These are phyloP conservation scores for Naganishia randhawae DNA, from an alignment of 768 basidiomycete species.

Conservation along the genomic window DNA sequence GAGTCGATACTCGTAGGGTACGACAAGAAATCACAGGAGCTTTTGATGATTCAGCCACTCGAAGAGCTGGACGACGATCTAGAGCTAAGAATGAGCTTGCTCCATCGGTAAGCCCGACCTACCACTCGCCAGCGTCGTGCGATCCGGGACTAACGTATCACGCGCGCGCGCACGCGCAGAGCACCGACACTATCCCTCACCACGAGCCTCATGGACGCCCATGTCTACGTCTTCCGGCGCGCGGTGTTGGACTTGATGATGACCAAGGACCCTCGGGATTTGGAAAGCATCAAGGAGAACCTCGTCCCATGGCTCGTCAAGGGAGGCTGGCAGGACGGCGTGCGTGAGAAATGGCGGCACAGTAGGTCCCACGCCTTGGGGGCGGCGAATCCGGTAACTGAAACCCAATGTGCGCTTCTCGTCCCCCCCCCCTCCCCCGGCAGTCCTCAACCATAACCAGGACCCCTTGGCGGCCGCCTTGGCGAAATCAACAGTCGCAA, in stretches of 20 bases:
- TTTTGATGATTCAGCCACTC: constrained; percentile 58
- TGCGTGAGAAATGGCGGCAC: constrained; percentile 41
- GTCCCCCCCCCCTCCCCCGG: neutral
- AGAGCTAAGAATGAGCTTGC: constrained; percentile 68
- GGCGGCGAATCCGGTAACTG: neutral
- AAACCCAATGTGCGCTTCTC: no score
- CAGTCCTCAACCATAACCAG: constrained; percentile 38
- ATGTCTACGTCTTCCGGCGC: constrained; percentile 81
- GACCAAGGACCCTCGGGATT: constrained; percentile 60
- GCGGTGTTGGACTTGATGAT: constrained; percentile 66
- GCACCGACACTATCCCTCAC: constrained; percentile 70
- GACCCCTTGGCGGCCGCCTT: constrained; percentile 44
- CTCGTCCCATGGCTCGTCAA: constrained; percentile 91
- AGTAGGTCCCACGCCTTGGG: neutral
- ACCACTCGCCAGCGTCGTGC: no score
- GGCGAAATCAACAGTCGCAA: constrained; percentile 23
- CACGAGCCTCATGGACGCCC: constrained; percentile 71
- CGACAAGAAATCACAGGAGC: constrained; percentile 58
- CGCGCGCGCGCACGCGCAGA: constrained; percentile 51
- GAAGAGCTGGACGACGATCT: constrained; percentile 70
- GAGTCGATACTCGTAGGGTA: constrained; percentile 47
- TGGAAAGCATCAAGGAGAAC: constrained; percentile 82
- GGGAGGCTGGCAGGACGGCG: constrained; percentile 60
- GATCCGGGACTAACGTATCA: no score
- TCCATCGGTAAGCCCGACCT: constrained; percentile 63